Evolutionary conservation across 2,329 filamentous ascomycete species (phyloP).

Genomic region (Phialocephala sp.): DNA sequence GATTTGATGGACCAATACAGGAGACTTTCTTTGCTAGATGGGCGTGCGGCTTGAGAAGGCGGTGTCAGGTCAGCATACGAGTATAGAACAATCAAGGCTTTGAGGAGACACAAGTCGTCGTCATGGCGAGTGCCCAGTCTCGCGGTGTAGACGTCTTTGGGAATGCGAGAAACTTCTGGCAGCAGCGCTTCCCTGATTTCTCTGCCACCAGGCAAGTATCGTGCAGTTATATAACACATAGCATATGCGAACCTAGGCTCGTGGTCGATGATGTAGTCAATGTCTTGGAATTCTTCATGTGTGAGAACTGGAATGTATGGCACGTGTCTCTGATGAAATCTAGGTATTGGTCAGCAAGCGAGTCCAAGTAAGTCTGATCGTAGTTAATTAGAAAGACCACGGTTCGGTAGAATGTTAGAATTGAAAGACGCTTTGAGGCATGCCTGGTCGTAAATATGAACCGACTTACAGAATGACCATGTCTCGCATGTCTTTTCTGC

Average conservation of each 20-base stretch:
- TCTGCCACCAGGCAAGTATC: conserved; percentile 23
- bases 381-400: background rate
- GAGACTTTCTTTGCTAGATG: conserved; percentile 11
- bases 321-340: conserved; percentile 21
- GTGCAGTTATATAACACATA: conserved; percentile 26
- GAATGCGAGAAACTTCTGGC: conserved; percentile 18
- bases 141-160: conserved; percentile 13
- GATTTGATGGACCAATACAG: conserved; percentile 22
- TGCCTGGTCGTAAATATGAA: background rate
- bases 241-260: conserved; percentile 20
- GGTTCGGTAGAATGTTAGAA: background rate
- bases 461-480: conserved; percentile 22
- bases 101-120: conserved; percentile 16
- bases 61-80: conserved; percentile 20
- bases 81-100: conserved; percentile 16
- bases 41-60: conserved; percentile 12
- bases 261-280: conserved; percentile 19
- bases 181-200: conserved; percentile 21
- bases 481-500: conserved; percentile 20
- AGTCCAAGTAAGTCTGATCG: background rate
- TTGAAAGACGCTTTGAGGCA: too few relatives aligned
- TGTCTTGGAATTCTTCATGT: conserved; percentile 16
- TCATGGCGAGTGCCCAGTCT: background rate
- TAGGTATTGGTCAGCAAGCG: background rate
- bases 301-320: conserved; percentile 15